A percentile compares a stretch with the other conserved stretches of the same genome.
phyloP scores from a whole-genome alignment of 768 basidiomycete genomes.

The Candolleomyces efflorescens region DNA sequence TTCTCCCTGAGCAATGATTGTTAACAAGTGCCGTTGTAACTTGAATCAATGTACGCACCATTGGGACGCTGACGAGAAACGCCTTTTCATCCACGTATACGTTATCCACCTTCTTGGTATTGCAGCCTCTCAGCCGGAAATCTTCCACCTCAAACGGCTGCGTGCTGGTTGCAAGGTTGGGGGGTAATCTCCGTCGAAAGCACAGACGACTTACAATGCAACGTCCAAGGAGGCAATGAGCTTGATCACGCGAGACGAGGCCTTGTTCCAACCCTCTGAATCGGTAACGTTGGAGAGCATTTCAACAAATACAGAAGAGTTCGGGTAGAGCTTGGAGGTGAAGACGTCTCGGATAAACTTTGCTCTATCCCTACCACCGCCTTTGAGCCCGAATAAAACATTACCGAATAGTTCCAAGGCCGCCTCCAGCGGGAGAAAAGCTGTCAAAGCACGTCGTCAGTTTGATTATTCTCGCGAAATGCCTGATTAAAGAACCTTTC shows the following conservation, averaged over 20 bases:
- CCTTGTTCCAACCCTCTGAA: constrained; percentile 49
- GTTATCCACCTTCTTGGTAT: constrained; percentile 35
- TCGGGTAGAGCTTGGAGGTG: constrained; percentile 31
- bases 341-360: constrained; percentile 53
- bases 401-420: constrained; percentile 54
- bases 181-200: not conserved
- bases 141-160: constrained; percentile 50
- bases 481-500: constrained; percentile 31
- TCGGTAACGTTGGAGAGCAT: constrained; percentile 38
- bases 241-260: constrained; percentile 43
- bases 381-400: constrained; percentile 43
- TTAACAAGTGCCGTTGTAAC: constrained; percentile 5
- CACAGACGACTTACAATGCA: constrained; percentile 37
- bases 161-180: constrained; percentile 35
- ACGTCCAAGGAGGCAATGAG: constrained; percentile 41
- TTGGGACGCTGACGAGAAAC: constrained; percentile 46
- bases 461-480: not conserved
- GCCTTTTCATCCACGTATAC: constrained; percentile 48
- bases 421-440: constrained; percentile 54
- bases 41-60: constrained; percentile 19
- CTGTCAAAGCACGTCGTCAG: constrained; percentile 24
- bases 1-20: constrained; percentile 33
- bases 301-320: constrained; percentile 32
- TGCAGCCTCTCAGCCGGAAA: constrained; percentile 30
- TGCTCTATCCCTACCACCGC: constrained; percentile 26